These are phyloP conservation scores for Saturnispora sekii DNA, from an alignment of 805 yeast species.

Conservation along the genomic window DNA sequence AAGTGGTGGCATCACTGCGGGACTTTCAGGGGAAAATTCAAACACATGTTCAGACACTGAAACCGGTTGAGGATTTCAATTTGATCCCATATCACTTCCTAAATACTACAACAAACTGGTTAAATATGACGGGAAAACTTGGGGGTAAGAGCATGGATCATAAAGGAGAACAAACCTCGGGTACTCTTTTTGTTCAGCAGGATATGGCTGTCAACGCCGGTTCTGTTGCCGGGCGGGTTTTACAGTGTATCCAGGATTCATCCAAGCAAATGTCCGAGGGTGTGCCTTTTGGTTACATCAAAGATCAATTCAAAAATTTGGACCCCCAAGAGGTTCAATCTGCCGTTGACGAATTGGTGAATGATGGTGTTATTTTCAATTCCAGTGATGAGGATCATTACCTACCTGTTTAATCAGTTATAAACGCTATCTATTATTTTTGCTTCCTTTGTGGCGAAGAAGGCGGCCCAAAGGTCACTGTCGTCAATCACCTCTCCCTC, in stretches of 20 bases:
- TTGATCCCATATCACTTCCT: constrained; percentile 60
- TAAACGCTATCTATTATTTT: constrained; percentile 14
- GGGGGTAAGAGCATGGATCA: constrained; percentile 8
- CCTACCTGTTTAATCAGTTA: constrained; percentile 35
- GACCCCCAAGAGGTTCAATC: constrained; percentile 39
- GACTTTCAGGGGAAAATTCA: constrained; percentile 57
- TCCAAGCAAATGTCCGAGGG: constrained; percentile 60
- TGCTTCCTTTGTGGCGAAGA: constrained; percentile 33
- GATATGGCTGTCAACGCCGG: constrained; percentile 15
- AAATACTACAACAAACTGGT: constrained; percentile 48
- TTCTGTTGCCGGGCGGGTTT: constrained; percentile 28
- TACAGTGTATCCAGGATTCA: constrained; percentile 38
- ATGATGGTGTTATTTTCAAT: constrained; percentile 58
- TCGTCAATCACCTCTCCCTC: constrained; percentile 53
- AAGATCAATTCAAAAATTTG: constrained; percentile 41
- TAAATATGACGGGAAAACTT: constrained; percentile 35
- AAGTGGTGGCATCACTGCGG: constrained; percentile 44
- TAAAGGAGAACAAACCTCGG: constrained; percentile 13
- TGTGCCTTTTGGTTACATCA: constrained; percentile 56
- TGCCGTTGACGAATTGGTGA: constrained; percentile 46
- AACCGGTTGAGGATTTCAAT: constrained; percentile 51
- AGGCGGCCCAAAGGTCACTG: constrained; percentile 54
- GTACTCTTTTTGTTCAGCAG: constrained; percentile 36
- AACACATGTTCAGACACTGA: constrained; percentile 53
- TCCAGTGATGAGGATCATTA: constrained; percentile 60